Conservation (phyloP, 2,329 filamentous ascomycete species). For the Septoria petroselini region DNA sequence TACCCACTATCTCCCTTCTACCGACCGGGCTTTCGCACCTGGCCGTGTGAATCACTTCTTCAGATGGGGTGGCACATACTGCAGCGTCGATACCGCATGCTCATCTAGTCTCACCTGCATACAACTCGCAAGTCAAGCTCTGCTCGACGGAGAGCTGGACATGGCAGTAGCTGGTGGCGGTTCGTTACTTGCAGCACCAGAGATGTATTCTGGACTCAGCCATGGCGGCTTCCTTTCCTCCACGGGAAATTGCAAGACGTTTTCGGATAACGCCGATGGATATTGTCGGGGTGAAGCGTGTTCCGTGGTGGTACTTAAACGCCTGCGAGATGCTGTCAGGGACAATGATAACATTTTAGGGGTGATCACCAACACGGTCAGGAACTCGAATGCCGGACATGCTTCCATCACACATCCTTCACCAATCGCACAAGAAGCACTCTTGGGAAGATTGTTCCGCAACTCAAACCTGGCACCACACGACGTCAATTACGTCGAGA, state of each 20-base stretch:
- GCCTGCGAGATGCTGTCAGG: conserved; percentile 36
- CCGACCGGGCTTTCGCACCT: conserved; percentile 26
- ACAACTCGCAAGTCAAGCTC: conserved; percentile 25
- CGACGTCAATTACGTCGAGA: conserved; percentile 13
- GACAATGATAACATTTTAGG: conserved; percentile 39
- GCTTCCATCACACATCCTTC: conserved; percentile 10
- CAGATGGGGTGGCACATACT: conserved; percentile 31
- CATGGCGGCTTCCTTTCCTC: conserved; percentile 19
- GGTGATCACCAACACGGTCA: conserved; percentile 35
- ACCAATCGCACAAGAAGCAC: conserved; percentile 15
- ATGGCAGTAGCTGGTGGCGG: conserved; percentile 21
- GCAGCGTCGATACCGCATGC: conserved; percentile 35
- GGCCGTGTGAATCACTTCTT: conserved; percentile 28
- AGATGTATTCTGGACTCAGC: conserved; percentile 29
- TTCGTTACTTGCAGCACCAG: conserved; percentile 24
- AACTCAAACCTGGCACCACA: conserved; percentile 16
- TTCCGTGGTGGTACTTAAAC: conserved; percentile 36
- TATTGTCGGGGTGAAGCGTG: conserved; percentile 39
- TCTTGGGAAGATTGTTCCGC: background rate
- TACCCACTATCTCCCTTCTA: conserved; percentile 24
- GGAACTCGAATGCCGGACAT: conserved; percentile 33
- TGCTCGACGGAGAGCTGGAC: conserved; percentile 25
- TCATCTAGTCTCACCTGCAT: conserved; percentile 31
- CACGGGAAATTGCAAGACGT: conserved; percentile 37
- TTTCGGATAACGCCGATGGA: conserved; percentile 35